These are phyloP conservation scores for Botrytis cinerea DNA, from an alignment of 2,329 filamentous ascomycete species.

Conservation along the genomic window DNA sequence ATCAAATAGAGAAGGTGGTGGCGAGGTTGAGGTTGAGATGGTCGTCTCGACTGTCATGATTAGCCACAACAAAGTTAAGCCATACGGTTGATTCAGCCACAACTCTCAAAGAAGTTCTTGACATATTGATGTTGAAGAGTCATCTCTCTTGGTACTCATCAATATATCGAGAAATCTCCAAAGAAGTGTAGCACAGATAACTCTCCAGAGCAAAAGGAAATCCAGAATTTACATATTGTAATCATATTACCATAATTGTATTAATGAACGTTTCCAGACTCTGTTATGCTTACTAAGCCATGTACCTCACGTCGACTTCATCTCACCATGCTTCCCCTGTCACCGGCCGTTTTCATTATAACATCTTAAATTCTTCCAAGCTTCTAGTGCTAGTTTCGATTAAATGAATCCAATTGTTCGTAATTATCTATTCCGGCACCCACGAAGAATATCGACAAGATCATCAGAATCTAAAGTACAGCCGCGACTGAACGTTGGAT, in stretches of 20 bases:
- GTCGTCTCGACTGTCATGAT: too few species aligned
- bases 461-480: neutral
- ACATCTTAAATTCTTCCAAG: too few species aligned
- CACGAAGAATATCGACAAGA: neutral
- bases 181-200: neutral
- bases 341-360: neutral
- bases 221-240: neutral
- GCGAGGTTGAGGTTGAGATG: neutral
- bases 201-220: neutral
- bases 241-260: neutral
- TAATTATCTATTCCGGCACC: neutral
- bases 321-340: neutral
- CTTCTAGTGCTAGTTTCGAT: neutral
- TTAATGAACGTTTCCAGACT: too few species aligned
- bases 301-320: neutral
- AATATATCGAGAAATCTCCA: too few species aligned
- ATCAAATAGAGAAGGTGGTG: neutral
- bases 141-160: neutral
- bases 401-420: neutral
- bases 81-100: neutral
- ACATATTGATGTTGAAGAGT: neutral
- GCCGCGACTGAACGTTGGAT: neutral
- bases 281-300: neutral
- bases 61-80: neutral
- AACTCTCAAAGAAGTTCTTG: neutral